phyloP scores from a whole-genome alignment of 345 rosid genomes.

The Orychophragmus violaceus region DNA sequence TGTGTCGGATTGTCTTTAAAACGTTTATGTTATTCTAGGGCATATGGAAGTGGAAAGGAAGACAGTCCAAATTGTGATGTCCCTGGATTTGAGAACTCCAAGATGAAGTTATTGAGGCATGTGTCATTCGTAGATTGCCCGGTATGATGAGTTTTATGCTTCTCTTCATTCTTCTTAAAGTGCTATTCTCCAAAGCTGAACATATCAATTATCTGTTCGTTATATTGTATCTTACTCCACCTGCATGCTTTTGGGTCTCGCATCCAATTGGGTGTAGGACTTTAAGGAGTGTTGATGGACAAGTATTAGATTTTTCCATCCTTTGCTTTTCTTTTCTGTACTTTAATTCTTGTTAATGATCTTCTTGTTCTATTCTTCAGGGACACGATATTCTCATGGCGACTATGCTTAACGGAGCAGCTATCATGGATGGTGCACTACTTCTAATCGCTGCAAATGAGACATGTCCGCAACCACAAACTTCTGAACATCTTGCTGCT shows the following conservation, averaged over 20 bases:
- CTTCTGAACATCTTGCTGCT: slow-evolving; percentile 97
- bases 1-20: neutral
- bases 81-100: slow-evolving; percentile 74
- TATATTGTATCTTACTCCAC: neutral
- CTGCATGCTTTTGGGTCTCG: neutral
- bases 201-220: neutral
- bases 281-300: too few relatives aligned
- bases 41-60: slow-evolving; percentile 97
- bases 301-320: too few relatives aligned
- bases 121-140: slow-evolving; percentile 99
- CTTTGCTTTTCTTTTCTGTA: too few relatives aligned
- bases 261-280: too few relatives aligned
- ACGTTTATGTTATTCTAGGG: slow-evolving; percentile 38
- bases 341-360: neutral
- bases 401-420: slow-evolving; percentile 99
- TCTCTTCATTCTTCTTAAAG: neutral
- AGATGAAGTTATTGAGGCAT: slow-evolving; percentile 89
- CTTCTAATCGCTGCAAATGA: slow-evolving; percentile 97
- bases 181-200: neutral
- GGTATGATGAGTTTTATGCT: slow-evolving; percentile 33
- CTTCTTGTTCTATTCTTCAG: slow-evolving; percentile 29
- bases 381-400: slow-evolving; percentile 99
- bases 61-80: slow-evolving; percentile 83
- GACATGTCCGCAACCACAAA: slow-evolving; percentile 97
- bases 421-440: slow-evolving; percentile 97